phyloP scores from a whole-genome alignment of 148 eudicot species.

The Arctostaphylos glauca region DNA sequence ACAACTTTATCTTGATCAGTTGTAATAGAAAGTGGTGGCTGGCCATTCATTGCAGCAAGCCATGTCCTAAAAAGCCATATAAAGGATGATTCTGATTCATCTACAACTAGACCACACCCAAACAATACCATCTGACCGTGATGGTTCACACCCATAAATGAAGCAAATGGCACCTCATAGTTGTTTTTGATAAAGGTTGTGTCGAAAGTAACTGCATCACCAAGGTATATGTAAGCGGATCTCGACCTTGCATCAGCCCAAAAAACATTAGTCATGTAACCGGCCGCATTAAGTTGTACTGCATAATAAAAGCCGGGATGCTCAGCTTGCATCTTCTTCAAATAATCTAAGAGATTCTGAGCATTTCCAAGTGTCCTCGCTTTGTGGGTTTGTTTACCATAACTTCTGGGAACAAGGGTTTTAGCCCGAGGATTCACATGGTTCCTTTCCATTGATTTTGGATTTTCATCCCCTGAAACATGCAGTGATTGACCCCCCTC shows the following conservation, averaged over 20 bases:
- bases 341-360: constrained; percentile 83
- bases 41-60: constrained; percentile 82
- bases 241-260: constrained; percentile 97
- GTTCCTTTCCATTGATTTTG: constrained; percentile 34
- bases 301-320: constrained; percentile 95
- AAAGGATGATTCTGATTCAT: constrained; percentile 88
- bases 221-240: constrained; percentile 73
- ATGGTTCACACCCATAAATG: constrained; percentile 86
- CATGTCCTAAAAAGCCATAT: constrained; percentile 78
- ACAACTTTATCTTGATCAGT: constrained; percentile 64
- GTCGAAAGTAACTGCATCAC: constrained; percentile 74
- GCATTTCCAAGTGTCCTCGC: constrained; percentile 79
- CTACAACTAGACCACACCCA: constrained; percentile 80
- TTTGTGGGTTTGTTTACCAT: constrained; percentile 1
- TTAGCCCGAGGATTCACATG: constrained; percentile 6
- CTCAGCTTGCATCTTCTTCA: constrained; percentile 89
- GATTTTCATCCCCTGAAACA: constrained; percentile 50
- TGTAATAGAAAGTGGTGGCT: constrained; percentile 59
- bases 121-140: constrained; percentile 82
- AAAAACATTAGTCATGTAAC: constrained; percentile 77
- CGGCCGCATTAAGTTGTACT: constrained; percentile 77
- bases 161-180: constrained; percentile 74
- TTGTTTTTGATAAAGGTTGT: constrained; percentile 59
- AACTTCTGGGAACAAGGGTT: constrained; percentile 5
- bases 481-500: constrained; percentile 25